phyloP scores from a whole-genome alignment of 164 flowering plant genomes.

The Warburgia ugandensis region DNA sequence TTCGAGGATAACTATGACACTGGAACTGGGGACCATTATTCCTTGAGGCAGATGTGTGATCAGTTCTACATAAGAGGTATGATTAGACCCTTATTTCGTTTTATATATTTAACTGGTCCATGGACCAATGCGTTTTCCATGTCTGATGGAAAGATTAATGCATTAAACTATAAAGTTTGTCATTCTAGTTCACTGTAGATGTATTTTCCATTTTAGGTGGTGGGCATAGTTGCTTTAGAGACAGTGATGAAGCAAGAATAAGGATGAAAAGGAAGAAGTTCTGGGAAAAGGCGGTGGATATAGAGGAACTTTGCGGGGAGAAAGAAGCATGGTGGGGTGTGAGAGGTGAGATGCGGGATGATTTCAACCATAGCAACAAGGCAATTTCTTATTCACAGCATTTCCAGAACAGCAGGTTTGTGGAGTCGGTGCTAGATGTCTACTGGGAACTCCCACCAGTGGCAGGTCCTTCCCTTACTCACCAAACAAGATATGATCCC shows the following conservation, averaged over 20 bases:
- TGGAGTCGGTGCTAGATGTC: constrained; percentile 85
- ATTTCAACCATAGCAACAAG: constrained; percentile 76
- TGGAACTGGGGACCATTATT: constrained; percentile 97
- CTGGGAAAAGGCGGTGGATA: constrained; percentile 94
- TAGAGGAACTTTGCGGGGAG: constrained; percentile 75
- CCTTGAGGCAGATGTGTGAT: constrained; percentile 94
- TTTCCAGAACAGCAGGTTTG: constrained; percentile 78
- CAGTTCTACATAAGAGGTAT: constrained; percentile 93
- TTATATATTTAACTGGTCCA: too few relatives aligned
- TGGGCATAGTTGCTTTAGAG: constrained; percentile 90
- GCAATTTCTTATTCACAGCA: constrained; percentile 58
- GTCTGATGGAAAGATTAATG: neutral
- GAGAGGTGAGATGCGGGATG: constrained; percentile 79
- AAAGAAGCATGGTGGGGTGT: constrained; percentile 98
- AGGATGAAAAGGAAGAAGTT: constrained; percentile 63
- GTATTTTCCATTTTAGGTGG: constrained; percentile 50
- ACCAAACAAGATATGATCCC: constrained; percentile 94
- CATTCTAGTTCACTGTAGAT: neutral
- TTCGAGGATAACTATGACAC: constrained; percentile 99
- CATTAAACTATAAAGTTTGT: too few relatives aligned
- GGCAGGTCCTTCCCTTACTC: constrained; percentile 97
- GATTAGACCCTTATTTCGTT: too few relatives aligned
- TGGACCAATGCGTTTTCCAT: constrained; percentile 4
- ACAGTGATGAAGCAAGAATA: constrained; percentile 88
- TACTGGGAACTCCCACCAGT: constrained; percentile 98